A percentile compares a stretch with the other conserved stretches of the same genome.
These are phyloP conservation scores for Flaveria robusta DNA, from an alignment of 129 eudicot genomes.

Conservation along the genomic window DNA sequence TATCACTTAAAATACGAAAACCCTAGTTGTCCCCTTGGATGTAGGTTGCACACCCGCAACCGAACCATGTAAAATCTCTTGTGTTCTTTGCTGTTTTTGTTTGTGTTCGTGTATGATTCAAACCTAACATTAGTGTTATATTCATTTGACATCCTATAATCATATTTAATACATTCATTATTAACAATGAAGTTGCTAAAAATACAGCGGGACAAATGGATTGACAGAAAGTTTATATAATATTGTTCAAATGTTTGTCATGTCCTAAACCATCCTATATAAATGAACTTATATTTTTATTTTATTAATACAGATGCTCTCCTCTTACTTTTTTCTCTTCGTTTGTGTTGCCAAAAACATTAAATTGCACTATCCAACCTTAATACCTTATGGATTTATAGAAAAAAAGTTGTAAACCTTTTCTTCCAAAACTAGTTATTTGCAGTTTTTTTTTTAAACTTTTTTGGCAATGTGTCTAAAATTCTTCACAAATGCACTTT, in stretches of 20 bases:
- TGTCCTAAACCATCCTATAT: not conserved
- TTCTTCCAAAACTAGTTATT: not conserved
- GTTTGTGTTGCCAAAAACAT: not conserved
- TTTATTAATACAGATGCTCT: not conserved
- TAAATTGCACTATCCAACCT: not conserved
- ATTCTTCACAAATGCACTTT: constrained; percentile 13
- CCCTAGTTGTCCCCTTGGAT: too few species aligned
- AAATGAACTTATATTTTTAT: not conserved
- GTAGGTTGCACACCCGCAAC: too few species aligned
- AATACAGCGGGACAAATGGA: not conserved
- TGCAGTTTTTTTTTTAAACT: not conserved
- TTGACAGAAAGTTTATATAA: not conserved
- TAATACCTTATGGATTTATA: not conserved
- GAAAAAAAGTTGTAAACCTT: not conserved
- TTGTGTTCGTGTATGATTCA: too few species aligned
- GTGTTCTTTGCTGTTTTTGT: too few species aligned
- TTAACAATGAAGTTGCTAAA: too few species aligned
- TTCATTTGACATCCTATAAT: too few species aligned
- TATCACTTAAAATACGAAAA: too few species aligned
- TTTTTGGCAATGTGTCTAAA: constrained; percentile 16
- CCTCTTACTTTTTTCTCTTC: not conserved
- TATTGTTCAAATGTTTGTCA: not conserved
- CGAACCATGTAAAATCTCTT: too few species aligned
- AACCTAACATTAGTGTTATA: not conserved
- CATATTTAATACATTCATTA: too few species aligned